Percentiles rank a stretch among this genome's conserved stretches.
Evolutionary conservation across 306 rosid genomes (phyloP).

Genomic region (Sophora flavescens): DNA sequence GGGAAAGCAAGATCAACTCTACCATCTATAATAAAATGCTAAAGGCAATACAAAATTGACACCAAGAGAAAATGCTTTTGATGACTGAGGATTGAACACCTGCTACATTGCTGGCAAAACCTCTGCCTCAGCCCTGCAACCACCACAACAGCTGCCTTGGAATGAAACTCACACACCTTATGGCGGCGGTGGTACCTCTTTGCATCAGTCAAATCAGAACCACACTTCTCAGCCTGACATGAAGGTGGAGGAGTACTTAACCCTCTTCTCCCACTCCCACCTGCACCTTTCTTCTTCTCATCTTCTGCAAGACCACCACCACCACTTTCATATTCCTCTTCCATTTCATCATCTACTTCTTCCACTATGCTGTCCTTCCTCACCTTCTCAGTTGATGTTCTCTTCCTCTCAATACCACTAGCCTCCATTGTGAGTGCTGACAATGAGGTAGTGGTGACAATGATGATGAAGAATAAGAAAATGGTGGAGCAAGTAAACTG

Average conservation of each 20-base stretch:
- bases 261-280: conserved; percentile 51
- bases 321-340: conserved; percentile 60
- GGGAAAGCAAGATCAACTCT: conserved; percentile 19
- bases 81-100: conserved; percentile 56
- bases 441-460: neutral
- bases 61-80: conserved; percentile 24
- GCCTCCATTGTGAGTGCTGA: conserved; percentile 55
- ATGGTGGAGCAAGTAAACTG: conserved; percentile 15
- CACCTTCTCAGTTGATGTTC: conserved; percentile 53
- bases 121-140: conserved; percentile 81
- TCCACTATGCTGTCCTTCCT: conserved; percentile 48
- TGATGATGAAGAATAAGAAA: conserved; percentile 16
- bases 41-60: conserved; percentile 5
- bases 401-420: conserved; percentile 56
- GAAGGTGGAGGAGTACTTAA: conserved; percentile 50
- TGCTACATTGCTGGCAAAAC: conserved; percentile 99
- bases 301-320: conserved; percentile 44
- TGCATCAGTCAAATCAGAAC: conserved; percentile 63
- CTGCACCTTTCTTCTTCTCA: conserved; percentile 54
- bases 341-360: conserved; percentile 65
- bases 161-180: conserved; percentile 92
- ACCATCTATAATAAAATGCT: conserved; percentile 27
- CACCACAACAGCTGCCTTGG: conserved; percentile 70
- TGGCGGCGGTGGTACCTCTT: conserved; percentile 91
- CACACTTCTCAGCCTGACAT: conserved; percentile 86